A percentile compares a stretch with the other conserved stretches of the same genome.
Conservation (phyloP, 2,329 filamentous ascomycete genomes). For the Calonectria hongkongensis region DNA sequence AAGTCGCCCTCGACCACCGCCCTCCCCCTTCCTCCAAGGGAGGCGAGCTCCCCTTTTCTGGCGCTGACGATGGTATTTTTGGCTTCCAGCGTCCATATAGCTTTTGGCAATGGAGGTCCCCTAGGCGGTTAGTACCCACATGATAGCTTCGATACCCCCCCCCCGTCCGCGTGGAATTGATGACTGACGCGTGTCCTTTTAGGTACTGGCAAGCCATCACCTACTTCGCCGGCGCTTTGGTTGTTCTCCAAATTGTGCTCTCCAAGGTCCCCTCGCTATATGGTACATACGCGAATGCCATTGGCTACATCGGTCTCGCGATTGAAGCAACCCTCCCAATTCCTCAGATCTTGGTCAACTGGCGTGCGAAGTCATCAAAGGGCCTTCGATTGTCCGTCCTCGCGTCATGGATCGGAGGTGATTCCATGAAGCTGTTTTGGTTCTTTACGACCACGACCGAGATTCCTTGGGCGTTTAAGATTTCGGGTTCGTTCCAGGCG, state of each 20-base stretch:
- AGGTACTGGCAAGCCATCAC: slow-evolving; percentile 87
- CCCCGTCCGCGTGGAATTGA: background rate
- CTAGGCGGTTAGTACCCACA: slow-evolving; percentile 74
- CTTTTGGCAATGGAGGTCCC: slow-evolving; percentile 88
- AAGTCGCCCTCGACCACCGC: slow-evolving; percentile 81
- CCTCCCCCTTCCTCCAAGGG: slow-evolving; percentile 76
- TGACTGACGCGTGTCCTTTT: slow-evolving; percentile 36
- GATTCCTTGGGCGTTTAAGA: slow-evolving; percentile 87
- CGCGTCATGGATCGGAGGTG: slow-evolving; percentile 85
- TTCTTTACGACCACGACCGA: slow-evolving; percentile 83
- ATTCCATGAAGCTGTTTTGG: slow-evolving; percentile 91
- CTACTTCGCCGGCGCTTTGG: slow-evolving; percentile 78
- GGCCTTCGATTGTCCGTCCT: slow-evolving; percentile 87
- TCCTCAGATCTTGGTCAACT: slow-evolving; percentile 85
- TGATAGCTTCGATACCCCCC: background rate
- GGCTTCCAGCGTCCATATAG: slow-evolving; percentile 78
- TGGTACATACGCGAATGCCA: slow-evolving; percentile 77
- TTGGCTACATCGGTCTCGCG: slow-evolving; percentile 85
- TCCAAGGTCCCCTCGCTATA: slow-evolving; percentile 75
- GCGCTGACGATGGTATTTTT: slow-evolving; percentile 62
- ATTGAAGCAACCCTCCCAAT: slow-evolving; percentile 89
- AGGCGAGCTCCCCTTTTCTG: slow-evolving; percentile 79
- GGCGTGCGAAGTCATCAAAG: slow-evolving; percentile 80
- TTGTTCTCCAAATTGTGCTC: slow-evolving; percentile 80
- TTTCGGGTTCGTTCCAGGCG: slow-evolving; percentile 88